Evolutionary conservation across 805 yeast genomes (phyloP), one percentile per base, ranked within the genome.

Genomic region (Ogataea pini): DNA sequence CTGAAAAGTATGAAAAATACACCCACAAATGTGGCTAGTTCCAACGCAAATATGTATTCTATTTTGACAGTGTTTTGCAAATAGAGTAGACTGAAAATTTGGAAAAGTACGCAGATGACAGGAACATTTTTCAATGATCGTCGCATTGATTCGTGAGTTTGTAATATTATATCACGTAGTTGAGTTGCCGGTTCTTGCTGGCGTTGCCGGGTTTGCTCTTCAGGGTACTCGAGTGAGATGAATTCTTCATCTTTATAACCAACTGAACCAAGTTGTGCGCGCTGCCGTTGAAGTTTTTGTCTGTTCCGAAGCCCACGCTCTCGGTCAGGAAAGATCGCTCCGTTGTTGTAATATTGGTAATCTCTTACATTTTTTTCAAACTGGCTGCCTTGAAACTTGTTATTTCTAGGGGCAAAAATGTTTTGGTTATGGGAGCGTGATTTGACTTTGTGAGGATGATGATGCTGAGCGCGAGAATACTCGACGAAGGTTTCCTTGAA

Each of bases 341-440:
- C 62, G 39, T 56, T 56, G 19, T 52, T 46, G 43, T 55, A 58
- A 46, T 46, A 52, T 47, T 52, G 55, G 32, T 56, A 58, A 5
- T 56, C 60, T 13, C 43, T 33, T 18, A 58, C 31, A 8, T 46
- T 51, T 25, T 41, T 36, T 16, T 47, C 45, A 34, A 53, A 53
- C 12, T 41, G 44, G 16, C 33, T 28, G 16, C 54, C 54, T 10
- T 24, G 19, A 25, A 50, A 46, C 34, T 39, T 40, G 32, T 24
- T 43, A 22, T 34, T 4, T 17, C 13, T 43, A 14, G 25, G 25
- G 5, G 20, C 41, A 4, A 19, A 44, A 17, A 36, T 27, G 18
- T 14, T 34, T 18, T 5, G 40, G 17, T 27, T 7, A 4, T 39
- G 42, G 2, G 24, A 39, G 14, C 42, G 29, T 10, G 49, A 17